Evolutionary conservation across 305 asterid genomes (phyloP).

Genomic region (Fraxinus dipetala): DNA sequence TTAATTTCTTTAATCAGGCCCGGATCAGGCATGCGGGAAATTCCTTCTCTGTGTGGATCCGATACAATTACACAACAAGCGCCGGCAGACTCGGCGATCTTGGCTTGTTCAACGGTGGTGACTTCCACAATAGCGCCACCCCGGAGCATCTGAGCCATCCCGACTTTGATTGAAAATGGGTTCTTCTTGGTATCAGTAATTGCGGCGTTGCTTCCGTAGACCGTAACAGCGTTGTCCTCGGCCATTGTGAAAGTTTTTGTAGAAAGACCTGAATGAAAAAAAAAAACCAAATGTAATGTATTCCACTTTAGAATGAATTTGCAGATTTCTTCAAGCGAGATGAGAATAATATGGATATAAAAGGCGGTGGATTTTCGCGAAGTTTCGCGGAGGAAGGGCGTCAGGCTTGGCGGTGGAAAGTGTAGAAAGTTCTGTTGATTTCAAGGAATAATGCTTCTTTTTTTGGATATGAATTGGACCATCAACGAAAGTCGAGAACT

Average conservation of each 20-base stretch:
- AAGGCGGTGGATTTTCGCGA: constrained; percentile 39
- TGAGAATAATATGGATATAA: neutral
- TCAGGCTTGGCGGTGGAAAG: constrained; percentile 16
- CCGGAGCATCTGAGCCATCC: constrained; percentile 72
- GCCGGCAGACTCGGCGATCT: constrained; percentile 77
- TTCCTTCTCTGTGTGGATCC: constrained; percentile 46
- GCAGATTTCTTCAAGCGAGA: neutral
- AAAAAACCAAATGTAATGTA: too few relatives aligned
- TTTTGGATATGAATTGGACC: neutral
- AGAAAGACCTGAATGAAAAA: too few relatives aligned
- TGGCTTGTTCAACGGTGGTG: constrained; percentile 55
- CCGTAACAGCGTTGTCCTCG: constrained; percentile 71
- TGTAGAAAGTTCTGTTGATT: constrained; percentile 39
- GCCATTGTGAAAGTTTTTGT: constrained; percentile 48
- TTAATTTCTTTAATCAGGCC: constrained; percentile 64
- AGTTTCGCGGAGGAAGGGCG: constrained; percentile 31
- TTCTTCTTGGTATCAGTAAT: constrained; percentile 63
- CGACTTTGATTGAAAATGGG: constrained; percentile 64
- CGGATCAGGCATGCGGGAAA: constrained; percentile 82
- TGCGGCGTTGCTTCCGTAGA: constrained; percentile 57
- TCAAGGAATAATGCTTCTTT: neutral
- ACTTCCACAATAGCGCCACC: constrained; percentile 78
- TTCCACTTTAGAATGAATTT: neutral
- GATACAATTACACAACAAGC: constrained; percentile 64
- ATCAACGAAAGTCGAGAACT: neutral